phyloP scores from a whole-genome alignment of 2,329 filamentous ascomycete genomes.

The Colletotrichum viniferum region DNA sequence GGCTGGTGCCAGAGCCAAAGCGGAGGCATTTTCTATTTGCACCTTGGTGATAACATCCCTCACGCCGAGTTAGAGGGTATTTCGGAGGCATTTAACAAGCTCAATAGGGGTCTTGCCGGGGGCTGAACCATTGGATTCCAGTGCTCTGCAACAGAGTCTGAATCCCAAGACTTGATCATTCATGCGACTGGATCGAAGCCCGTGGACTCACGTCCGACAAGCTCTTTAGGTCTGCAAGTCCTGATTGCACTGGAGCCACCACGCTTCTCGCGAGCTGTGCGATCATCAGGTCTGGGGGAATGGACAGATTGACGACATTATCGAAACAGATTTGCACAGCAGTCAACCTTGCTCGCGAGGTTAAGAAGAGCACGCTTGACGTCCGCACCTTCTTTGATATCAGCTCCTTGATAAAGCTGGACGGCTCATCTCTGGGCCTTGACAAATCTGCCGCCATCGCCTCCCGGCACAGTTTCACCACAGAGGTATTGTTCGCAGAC shows the following conservation, averaged over 20 bases:
- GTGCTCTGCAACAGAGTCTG: neutral
- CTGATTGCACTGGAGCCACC: neutral
- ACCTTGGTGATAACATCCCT: neutral
- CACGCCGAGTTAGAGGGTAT: no score
- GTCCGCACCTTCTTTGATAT: neutral
- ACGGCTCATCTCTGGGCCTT: neutral
- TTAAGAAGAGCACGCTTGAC: neutral
- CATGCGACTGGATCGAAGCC: neutral
- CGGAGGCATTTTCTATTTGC: neutral
- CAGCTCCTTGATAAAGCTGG: neutral
- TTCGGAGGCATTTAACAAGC: neutral
- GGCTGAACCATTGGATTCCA: neutral
- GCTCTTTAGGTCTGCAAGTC: neutral
- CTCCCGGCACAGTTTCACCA: neutral
- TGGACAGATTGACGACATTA: neutral
- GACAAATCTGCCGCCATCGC: neutral
- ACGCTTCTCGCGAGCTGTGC: neutral
- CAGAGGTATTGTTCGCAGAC: neutral
- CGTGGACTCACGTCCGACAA: neutral
- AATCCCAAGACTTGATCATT: neutral
- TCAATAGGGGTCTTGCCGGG: neutral
- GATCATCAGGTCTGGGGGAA: neutral
- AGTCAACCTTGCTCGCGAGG: neutral
- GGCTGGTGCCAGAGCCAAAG: neutral
- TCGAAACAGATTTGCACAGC: neutral